phyloP scores from a whole-genome alignment of 495 filamentous ascomycete species.

The Neurospora sublineolata region DNA sequence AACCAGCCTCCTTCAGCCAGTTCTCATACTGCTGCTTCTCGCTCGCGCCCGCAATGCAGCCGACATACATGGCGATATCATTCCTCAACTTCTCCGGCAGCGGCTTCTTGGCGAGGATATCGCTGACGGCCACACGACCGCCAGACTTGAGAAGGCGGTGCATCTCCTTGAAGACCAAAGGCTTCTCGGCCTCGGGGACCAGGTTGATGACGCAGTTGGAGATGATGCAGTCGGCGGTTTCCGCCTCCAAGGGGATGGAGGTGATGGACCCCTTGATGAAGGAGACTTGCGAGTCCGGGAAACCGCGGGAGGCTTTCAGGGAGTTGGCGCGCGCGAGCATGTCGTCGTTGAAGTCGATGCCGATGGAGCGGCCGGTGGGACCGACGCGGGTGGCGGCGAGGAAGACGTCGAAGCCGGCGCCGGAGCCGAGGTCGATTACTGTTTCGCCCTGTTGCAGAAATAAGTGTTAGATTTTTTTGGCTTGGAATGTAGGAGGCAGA shows the following conservation, averaged over 20 bases:
- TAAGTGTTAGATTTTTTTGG: not conserved
- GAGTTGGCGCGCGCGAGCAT: slow-evolving; percentile 47
- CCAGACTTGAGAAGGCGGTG: slow-evolving; percentile 48
- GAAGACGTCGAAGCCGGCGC: slow-evolving; percentile 55
- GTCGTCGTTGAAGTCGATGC: slow-evolving; percentile 59
- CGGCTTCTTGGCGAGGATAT: slow-evolving; percentile 46
- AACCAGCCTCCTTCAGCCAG: slow-evolving; percentile 44
- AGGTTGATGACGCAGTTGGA: slow-evolving; percentile 53
- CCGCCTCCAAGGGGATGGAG: slow-evolving; percentile 32
- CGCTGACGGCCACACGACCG: slow-evolving; percentile 53
- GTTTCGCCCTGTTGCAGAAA: slow-evolving; percentile 41
- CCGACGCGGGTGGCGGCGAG: slow-evolving; percentile 49
- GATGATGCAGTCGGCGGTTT: slow-evolving; percentile 46
- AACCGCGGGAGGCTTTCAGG: slow-evolving; percentile 22
- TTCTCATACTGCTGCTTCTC: slow-evolving; percentile 41
- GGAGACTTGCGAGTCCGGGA: slow-evolving; percentile 24
- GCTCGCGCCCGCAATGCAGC: slow-evolving; percentile 51
- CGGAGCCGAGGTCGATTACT: slow-evolving; percentile 51
- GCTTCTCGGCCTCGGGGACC: slow-evolving; percentile 47
- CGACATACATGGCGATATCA: slow-evolving; percentile 44
- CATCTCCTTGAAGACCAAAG: slow-evolving; percentile 47
- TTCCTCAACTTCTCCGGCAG: slow-evolving; percentile 38
- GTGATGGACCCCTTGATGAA: slow-evolving; percentile 48
- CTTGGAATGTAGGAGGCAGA: no score
- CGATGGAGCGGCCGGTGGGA: slow-evolving; percentile 41